A percentile compares a stretch with the other conserved stretches of the same genome.
These are phyloP conservation scores for Mycena sanguinolenta DNA, from an alignment of 768 basidiomycete genomes.

Conservation along the genomic window DNA sequence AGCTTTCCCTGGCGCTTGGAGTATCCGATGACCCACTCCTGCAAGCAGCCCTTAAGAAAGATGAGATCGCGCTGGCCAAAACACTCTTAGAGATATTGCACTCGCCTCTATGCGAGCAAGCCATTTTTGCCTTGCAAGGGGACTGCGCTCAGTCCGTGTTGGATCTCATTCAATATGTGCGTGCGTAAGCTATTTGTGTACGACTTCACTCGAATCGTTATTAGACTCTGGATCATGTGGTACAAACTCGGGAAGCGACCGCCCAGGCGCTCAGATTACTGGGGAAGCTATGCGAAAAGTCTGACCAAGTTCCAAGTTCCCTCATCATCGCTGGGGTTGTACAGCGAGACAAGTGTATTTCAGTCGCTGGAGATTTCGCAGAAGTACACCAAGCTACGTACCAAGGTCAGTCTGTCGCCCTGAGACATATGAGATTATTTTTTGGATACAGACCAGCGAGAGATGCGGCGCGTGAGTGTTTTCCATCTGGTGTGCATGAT, in stretches of 20 bases:
- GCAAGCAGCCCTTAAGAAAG: constrained; percentile 17
- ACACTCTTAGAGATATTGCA: constrained; percentile 8
- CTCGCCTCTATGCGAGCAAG: constrained; percentile 5
- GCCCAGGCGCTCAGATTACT: neutral
- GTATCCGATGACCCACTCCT: constrained; percentile 5
- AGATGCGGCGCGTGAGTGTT: constrained; percentile 22
- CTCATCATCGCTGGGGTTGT: constrained; percentile 25
- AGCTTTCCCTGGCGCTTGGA: constrained; percentile 15
- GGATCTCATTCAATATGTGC: constrained; percentile 30
- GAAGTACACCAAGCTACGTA: constrained; percentile 21
- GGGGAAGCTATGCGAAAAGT: constrained; percentile 15
- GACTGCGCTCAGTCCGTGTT: constrained; percentile 23
- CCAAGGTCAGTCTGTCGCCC: constrained; percentile 19
- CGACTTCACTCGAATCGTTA: too few species aligned
- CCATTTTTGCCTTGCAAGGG: constrained; percentile 16
- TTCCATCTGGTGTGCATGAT: neutral
- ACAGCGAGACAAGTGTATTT: constrained; percentile 11
- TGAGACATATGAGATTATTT: constrained; percentile 28
- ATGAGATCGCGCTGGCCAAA: constrained; percentile 8
- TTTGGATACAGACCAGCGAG: constrained; percentile 16
- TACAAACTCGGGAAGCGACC: neutral
- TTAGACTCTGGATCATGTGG: constrained; percentile 1
- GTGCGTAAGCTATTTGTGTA: neutral
- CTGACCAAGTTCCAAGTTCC: neutral
- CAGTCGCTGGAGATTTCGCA: constrained; percentile 19